Evolutionary conservation across 1,284 basidiomycete genomes (phyloP).

Genomic region (Earliella scabrosa): DNA sequence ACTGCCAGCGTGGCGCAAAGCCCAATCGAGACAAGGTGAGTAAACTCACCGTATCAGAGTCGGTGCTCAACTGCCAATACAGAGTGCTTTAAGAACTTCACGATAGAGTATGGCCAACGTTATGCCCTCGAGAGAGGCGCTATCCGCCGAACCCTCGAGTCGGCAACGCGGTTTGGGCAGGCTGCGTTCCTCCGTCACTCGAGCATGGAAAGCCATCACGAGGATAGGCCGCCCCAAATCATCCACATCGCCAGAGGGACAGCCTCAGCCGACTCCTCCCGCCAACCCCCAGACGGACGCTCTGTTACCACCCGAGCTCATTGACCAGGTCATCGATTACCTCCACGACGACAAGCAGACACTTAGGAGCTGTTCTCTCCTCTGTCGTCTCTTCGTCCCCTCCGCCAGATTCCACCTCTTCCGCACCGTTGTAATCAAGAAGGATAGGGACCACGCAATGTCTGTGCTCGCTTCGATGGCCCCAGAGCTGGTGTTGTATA

Average conservation of each 20-base stretch:
- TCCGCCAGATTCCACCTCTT: slow-evolving; percentile 19
- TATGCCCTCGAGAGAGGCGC: too few species aligned
- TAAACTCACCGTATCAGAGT: too few species aligned
- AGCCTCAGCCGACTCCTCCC: not conserved
- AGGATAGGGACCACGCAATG: slow-evolving; percentile 7
- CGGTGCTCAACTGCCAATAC: too few species aligned
- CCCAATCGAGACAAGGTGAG: too few species aligned
- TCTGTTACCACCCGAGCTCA: slow-evolving; percentile 27
- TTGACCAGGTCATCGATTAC: slow-evolving; percentile 33
- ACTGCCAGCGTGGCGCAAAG: too few species aligned
- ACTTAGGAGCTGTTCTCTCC: slow-evolving; percentile 27
- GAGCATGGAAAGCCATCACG: not conserved
- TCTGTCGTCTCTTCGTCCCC: slow-evolving; percentile 11
- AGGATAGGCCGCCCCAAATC: not conserved
- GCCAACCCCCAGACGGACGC: not conserved
- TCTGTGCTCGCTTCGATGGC: slow-evolving; percentile 5
- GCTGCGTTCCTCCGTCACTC: too few species aligned
- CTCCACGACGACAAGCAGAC: slow-evolving; percentile 27
- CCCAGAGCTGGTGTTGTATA: slow-evolving; percentile 7
- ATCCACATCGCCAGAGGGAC: not conserved
- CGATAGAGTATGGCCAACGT: too few species aligned
- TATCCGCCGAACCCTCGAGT: too few species aligned
- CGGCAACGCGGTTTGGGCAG: too few species aligned
- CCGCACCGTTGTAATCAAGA: slow-evolving; percentile 7
- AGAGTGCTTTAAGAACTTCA: too few species aligned